Conservation (phyloP, 805 yeast species). For the Barnettozyma pratensis region DNA sequence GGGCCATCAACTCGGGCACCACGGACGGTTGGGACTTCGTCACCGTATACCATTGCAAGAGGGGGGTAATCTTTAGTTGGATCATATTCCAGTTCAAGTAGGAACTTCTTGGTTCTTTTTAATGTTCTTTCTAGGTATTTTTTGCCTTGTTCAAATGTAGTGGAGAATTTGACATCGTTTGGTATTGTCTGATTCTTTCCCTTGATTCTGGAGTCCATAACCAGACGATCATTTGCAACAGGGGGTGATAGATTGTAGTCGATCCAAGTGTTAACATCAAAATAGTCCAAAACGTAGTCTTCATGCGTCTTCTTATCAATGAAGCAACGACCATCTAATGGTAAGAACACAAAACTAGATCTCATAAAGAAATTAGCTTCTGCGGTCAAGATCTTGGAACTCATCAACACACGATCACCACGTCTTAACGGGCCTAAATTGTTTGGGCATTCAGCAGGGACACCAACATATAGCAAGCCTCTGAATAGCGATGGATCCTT, state of each 20-base stretch:
- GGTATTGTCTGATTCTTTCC: background rate
- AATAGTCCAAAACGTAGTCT: constrained; percentile 63
- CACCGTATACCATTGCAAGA: constrained; percentile 74
- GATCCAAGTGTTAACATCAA: constrained; percentile 77
- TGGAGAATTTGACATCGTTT: constrained; percentile 18
- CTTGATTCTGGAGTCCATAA: background rate
- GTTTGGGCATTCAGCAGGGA: constrained; percentile 79
- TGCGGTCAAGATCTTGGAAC: constrained; percentile 68
- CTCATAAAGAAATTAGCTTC: constrained; percentile 88
- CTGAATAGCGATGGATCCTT: constrained; percentile 61
- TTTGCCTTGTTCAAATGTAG: constrained; percentile 48
- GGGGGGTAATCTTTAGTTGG: constrained; percentile 68
- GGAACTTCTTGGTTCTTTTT: constrained; percentile 50
- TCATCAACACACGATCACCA: constrained; percentile 75
- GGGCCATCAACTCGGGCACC: constrained; percentile 63
- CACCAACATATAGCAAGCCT: constrained; percentile 76
- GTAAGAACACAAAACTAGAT: constrained; percentile 73
- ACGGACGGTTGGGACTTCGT: constrained; percentile 77
- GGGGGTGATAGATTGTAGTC: constrained; percentile 71
- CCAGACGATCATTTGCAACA: constrained; percentile 38
- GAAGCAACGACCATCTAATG: constrained; percentile 70
- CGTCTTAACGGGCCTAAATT: constrained; percentile 80
- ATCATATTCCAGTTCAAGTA: constrained; percentile 50
- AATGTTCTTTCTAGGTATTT: constrained; percentile 61
- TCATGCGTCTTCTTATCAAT: constrained; percentile 55